Base-by-base conservation (phyloP, 2,329 filamentous ascomycete genomes). In the Aspergillus caelatus region DNA sequence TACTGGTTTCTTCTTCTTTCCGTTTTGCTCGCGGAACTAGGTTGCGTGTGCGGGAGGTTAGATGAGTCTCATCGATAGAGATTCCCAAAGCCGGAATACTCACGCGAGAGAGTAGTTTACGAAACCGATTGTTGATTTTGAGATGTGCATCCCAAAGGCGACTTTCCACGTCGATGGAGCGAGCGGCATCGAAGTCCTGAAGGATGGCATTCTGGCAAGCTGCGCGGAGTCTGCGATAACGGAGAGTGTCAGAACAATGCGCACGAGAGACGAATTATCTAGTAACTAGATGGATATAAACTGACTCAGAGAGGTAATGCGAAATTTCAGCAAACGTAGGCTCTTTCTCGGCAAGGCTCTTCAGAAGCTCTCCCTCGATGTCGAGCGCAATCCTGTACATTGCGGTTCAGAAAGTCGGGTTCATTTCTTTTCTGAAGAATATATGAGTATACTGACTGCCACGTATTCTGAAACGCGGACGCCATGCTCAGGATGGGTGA, bases 71-170 rank as follows among this genome's bases (percentile, higher is more conserved):
- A 32, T 32, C 30, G 21, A 12, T 8, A 8, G 58, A 43, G 30
- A 59, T 53, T 45, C 5, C 32, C n/a, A 26, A 28, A 45, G 30
- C 26, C 34, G 19, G 41, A 57, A 58, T 56, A 76, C 75, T 74
- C 71, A 84, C 82, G 68, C 84, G 85, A 69, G 83, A 82, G 66
- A 94, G 81, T 61, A 88, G 83, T 73, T 88, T 89, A 72, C 92
- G 87, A 80, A 94, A 97, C 73, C 89, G 88, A 70, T 83, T 85
- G 75, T 95, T 96, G 76, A 96, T 88, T 70, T 87, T 85, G 65
- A 86, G 85, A 78, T 98, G 94, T 59, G 88, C 85, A 65, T 88
- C 83, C 94, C 94, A 98, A 54, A 98, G 85, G 65, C 83, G 85
- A 62, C 82, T 78, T 76, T 97, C 93, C 58, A 90, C 85, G 62